Conservation (phyloP, 148 eudicot genomes). For the Cornus controversa region DNA sequence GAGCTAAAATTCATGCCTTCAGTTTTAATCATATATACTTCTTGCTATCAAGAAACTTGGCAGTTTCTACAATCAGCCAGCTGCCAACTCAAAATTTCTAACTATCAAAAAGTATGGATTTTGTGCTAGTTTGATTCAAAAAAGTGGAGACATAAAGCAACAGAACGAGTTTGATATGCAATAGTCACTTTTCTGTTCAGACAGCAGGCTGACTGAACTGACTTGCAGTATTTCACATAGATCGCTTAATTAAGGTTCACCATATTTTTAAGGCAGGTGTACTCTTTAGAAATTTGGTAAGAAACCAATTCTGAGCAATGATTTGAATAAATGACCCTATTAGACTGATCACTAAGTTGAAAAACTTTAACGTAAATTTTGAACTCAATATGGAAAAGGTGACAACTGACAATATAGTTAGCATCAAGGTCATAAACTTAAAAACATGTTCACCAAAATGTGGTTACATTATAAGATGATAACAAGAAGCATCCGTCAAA, state of each 20-base stretch:
- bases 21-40: not conserved
- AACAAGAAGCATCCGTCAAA: not conserved
- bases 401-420: not conserved
- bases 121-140: not conserved
- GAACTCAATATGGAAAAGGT: constrained; percentile 1
- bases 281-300: not conserved
- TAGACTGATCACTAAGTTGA: not conserved
- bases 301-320: not conserved
- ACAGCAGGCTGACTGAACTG: not conserved
- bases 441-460: not conserved
- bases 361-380: not conserved
- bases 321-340: not conserved
- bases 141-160: not conserved
- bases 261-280: not conserved
- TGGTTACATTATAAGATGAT: not conserved
- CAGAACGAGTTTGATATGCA: not conserved
- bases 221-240: not conserved
- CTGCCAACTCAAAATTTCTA: not conserved
- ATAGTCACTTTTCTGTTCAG: not conserved
- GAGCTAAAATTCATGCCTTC: not conserved
- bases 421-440: too few species aligned
- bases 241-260: not conserved
- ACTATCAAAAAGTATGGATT: not conserved
- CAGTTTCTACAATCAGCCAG: not conserved
- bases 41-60: not conserved